Conservation (phyloP, 768 basidiomycete genomes). For the Termitomyces sp. region DNA sequence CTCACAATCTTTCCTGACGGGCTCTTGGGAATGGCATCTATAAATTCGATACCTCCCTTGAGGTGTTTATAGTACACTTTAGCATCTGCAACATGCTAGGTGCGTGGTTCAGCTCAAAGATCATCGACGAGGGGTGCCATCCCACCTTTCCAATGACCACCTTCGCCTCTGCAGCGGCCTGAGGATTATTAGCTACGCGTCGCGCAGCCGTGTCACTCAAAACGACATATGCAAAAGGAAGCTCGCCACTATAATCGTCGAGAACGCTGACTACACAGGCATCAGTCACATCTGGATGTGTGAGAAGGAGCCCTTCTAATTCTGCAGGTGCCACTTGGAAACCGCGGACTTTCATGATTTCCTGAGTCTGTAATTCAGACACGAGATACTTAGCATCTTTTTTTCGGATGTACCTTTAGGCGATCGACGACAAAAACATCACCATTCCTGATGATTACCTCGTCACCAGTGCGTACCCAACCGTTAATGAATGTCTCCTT, state of each 20-base stretch:
- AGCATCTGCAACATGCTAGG: conserved; percentile 49
- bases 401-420: conserved; percentile 46
- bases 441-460: conserved; percentile 57
- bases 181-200: conserved; percentile 24
- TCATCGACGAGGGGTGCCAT: background rate
- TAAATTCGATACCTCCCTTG: conserved; percentile 55
- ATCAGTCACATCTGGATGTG: conserved; percentile 55
- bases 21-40: conserved; percentile 61
- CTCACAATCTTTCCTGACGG: conserved; percentile 64
- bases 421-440: conserved; percentile 71
- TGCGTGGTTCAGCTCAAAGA: background rate
- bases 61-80: conserved; percentile 59
- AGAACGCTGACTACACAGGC: conserved; percentile 60
- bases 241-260: conserved; percentile 73
- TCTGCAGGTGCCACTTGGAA: conserved; percentile 63
- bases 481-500: conserved; percentile 58
- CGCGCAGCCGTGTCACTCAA: conserved; percentile 35
- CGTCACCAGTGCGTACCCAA: conserved; percentile 69
- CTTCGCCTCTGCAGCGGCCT: conserved; percentile 34
- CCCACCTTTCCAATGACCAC: conserved; percentile 49
- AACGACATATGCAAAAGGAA: conserved; percentile 68
- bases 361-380: conserved; percentile 29
- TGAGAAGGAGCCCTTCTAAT: conserved; percentile 57
- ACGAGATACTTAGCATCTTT: background rate
- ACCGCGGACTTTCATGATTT: conserved; percentile 64